A percentile compares a stretch with the other conserved stretches of the same genome.
Evolutionary conservation across 2,329 filamentous ascomycete genomes (phyloP).

Genomic region (Penicillium sp.): DNA sequence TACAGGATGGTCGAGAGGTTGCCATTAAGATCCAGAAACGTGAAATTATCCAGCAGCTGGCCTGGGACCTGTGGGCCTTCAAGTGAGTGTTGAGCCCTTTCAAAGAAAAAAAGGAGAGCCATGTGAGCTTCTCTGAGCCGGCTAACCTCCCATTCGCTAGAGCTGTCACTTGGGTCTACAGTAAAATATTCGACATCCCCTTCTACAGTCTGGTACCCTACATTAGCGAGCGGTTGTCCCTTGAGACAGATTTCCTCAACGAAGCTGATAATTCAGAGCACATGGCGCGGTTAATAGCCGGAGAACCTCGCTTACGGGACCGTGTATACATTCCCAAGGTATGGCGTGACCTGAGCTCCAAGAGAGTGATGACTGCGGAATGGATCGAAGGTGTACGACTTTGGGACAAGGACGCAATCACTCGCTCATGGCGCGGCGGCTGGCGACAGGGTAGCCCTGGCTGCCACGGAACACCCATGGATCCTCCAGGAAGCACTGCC

Average conservation of each 20-base stretch:
- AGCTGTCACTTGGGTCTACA: slow-evolving; percentile 80
- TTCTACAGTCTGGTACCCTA: slow-evolving; percentile 90
- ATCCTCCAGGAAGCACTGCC: slow-evolving; percentile 54
- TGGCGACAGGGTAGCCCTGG: slow-evolving; percentile 78
- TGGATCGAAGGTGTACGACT: slow-evolving; percentile 96
- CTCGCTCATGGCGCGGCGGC: slow-evolving; percentile 76
- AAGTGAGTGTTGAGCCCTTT: slow-evolving; percentile 59
- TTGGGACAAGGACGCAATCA: slow-evolving; percentile 87
- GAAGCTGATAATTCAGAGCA: slow-evolving; percentile 86
- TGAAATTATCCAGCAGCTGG: slow-evolving; percentile 87
- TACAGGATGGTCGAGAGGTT: slow-evolving; percentile 86
- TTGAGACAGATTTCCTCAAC: slow-evolving; percentile 93
- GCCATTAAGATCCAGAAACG: slow-evolving; percentile 96
- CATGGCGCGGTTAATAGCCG: slow-evolving; percentile 77
- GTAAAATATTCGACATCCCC: slow-evolving; percentile 88
- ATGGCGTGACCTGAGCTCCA: slow-evolving; percentile 80
- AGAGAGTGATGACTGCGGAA: slow-evolving; percentile 87
- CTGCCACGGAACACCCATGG: slow-evolving; percentile 68
- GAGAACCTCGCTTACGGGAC: slow-evolving; percentile 74
- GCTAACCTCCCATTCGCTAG: slow-evolving; percentile 46
- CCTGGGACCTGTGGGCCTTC: slow-evolving; percentile 96
- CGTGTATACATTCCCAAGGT: slow-evolving; percentile 88
- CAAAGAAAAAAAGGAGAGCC: neutral
- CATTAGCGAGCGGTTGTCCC: slow-evolving; percentile 84
- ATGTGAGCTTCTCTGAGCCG: neutral